Evolutionary conservation across 2,329 filamentous ascomycete genomes (phyloP).

Genomic region (Ceratocystis huliohia): DNA sequence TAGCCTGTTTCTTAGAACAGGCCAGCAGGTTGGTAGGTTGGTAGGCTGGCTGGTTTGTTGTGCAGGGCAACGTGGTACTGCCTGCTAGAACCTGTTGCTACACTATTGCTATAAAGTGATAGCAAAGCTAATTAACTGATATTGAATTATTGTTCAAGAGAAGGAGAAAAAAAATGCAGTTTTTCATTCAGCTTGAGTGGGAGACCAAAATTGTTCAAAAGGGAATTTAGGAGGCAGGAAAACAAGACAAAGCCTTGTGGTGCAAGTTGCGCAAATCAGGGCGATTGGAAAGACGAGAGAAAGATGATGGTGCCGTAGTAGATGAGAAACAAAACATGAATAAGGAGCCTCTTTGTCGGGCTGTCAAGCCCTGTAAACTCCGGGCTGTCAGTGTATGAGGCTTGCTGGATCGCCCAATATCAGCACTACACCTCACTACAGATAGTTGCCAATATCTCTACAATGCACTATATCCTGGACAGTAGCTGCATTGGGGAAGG

Average conservation of each 20-base stretch:
- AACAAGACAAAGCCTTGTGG: background rate
- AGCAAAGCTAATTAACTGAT: background rate
- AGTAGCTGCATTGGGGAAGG: background rate
- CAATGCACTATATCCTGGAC: background rate
- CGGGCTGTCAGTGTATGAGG: background rate
- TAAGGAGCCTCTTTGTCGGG: background rate
- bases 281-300: background rate
- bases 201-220: background rate
- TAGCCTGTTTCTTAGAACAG: too few species aligned
- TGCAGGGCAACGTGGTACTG: background rate
- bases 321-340: background rate
- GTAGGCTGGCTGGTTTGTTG: background rate
- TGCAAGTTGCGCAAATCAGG: background rate
- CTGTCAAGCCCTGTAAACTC: background rate
- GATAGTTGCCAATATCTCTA: background rate
- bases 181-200: background rate
- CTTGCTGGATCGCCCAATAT: background rate
- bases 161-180: background rate
- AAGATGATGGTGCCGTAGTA: background rate
- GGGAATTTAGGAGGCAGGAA: slow-evolving; percentile 3
- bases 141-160: background rate
- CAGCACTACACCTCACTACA: background rate
- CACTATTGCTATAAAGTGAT: background rate
- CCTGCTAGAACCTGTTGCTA: background rate
- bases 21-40: background rate